Evolutionary conservation across 805 yeast species (phyloP).

Genomic region (Danielozyma ontarioensis): DNA sequence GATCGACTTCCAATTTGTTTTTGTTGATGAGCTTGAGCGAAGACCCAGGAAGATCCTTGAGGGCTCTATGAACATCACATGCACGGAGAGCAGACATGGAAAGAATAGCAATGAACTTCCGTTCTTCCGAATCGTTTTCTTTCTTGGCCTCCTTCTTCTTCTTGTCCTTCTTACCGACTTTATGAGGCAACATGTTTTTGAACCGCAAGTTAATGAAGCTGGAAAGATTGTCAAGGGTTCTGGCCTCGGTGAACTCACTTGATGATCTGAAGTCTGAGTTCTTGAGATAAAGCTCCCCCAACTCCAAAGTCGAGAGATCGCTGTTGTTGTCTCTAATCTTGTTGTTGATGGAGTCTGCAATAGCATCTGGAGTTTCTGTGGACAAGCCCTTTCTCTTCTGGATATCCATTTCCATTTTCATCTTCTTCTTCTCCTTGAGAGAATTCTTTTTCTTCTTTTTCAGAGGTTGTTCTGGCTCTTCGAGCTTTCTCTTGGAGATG

Average conservation of each 20-base stretch:
- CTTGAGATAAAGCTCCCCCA: conserved; percentile 58
- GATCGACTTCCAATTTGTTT: conserved; percentile 64
- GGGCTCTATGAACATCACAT: conserved; percentile 74
- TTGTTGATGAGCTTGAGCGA: conserved; percentile 71
- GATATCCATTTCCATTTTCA: conserved; percentile 62
- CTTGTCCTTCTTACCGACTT: conserved; percentile 21
- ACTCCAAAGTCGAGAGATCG: conserved; percentile 70
- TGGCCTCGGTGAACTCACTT: conserved; percentile 44
- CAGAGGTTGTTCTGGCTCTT: conserved; percentile 4
- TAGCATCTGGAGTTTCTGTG: conserved; percentile 46
- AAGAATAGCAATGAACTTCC: conserved; percentile 47
- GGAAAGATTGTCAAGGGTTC: conserved; percentile 53
- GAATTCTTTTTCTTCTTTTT: conserved; percentile 26
- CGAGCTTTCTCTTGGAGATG: conserved; percentile 6
- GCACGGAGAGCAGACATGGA: conserved; percentile 82
- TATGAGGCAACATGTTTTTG: conserved; percentile 35
- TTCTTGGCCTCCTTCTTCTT: conserved; percentile 7
- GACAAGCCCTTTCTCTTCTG: conserved; percentile 55
- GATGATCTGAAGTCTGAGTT: conserved; percentile 58
- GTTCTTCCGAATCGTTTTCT: conserved; percentile 14
- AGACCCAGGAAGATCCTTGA: conserved; percentile 43
- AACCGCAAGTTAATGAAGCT: conserved; percentile 51
- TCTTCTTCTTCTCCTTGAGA: conserved; percentile 57
- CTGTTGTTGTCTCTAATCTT: conserved; percentile 55
- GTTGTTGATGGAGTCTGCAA: conserved; percentile 64